These are phyloP conservation scores for Pouteria glomerata DNA, from an alignment of 148 eudicot genomes.

Conservation along the genomic window DNA sequence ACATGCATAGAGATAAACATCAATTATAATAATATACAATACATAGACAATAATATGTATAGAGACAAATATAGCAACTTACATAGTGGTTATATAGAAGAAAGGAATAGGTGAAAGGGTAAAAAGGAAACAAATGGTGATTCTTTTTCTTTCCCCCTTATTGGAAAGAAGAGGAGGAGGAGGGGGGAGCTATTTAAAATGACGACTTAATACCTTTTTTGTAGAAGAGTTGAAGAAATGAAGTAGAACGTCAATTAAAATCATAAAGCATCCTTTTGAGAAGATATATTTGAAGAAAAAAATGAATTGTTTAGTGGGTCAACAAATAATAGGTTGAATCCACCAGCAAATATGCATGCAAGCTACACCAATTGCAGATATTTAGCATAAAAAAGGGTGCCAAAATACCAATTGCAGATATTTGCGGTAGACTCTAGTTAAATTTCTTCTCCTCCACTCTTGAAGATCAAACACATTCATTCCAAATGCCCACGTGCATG, in stretches of 20 bases:
- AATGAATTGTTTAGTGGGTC: neutral
- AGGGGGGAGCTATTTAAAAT: too few species aligned
- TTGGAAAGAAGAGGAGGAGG: too few species aligned
- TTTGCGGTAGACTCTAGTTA: slow-evolving; percentile 57
- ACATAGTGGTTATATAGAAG: neutral
- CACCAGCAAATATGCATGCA: neutral
- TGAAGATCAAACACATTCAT: slow-evolving; percentile 84
- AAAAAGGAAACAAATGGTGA: neutral
- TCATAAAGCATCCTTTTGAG: neutral
- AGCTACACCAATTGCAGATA: slow-evolving; percentile 48
- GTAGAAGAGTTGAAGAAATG: neutral
- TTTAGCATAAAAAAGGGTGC: too few species aligned
- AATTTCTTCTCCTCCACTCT: slow-evolving; percentile 69
- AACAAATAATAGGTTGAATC: neutral
- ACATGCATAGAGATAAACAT: too few species aligned
- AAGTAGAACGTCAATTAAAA: neutral
- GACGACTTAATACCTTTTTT: neutral
- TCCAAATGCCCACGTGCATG: slow-evolving; percentile 99
- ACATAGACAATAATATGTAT: too few species aligned
- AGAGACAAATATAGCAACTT: neutral
- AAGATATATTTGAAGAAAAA: neutral
- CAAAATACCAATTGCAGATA: slow-evolving; percentile 69
- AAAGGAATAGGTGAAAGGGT: neutral
- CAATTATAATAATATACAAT: too few species aligned
- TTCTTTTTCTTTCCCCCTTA: too few species aligned